A percentile compares a stretch with the other conserved stretches of the same genome.
phyloP scores from a whole-genome alignment of 2,329 filamentous ascomycete genomes.

The Aspergillus viridinutans region DNA sequence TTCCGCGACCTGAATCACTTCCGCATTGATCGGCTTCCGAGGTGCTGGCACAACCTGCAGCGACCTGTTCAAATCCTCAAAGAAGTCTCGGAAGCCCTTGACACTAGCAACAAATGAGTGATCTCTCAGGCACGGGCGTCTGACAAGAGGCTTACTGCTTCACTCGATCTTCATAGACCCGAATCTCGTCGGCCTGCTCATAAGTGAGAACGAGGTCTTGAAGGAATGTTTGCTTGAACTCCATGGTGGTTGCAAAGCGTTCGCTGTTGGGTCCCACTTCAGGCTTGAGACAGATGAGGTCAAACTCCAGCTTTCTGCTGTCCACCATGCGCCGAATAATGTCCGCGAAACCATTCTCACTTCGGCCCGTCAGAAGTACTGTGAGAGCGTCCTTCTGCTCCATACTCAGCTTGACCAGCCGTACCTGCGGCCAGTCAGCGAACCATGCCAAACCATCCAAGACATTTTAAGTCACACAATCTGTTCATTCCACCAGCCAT shows the following conservation, averaged over 20 bases:
- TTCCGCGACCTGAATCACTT: slow-evolving; percentile 84
- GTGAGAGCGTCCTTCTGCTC: slow-evolving; percentile 78
- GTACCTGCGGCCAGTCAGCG: slow-evolving; percentile 40
- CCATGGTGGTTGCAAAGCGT: slow-evolving; percentile 75
- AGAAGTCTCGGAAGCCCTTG: slow-evolving; percentile 79
- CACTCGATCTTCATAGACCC: slow-evolving; percentile 60
- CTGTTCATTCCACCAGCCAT: slow-evolving; percentile 95
- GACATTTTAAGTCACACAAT: slow-evolving; percentile 53
- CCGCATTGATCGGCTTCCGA: slow-evolving; percentile 64
- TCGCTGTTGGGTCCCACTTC: slow-evolving; percentile 74
- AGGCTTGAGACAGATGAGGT: slow-evolving; percentile 85
- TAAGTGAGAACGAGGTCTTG: slow-evolving; percentile 82
- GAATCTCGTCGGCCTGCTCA: slow-evolving; percentile 73
- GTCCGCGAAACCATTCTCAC: slow-evolving; percentile 70
- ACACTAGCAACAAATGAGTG: slow-evolving; percentile 45
- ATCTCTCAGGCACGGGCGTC: not conserved
- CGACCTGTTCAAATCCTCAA: slow-evolving; percentile 68
- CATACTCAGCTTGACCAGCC: slow-evolving; percentile 76
- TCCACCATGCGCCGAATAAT: slow-evolving; percentile 76
- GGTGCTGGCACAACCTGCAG: slow-evolving; percentile 41
- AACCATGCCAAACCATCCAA: slow-evolving; percentile 3
- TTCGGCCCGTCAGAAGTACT: slow-evolving; percentile 82
- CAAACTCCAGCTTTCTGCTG: slow-evolving; percentile 77
- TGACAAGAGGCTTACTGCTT: slow-evolving; percentile 47
- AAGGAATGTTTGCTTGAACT: slow-evolving; percentile 86